A percentile compares a stretch with the other conserved stretches of the same genome.
Conservation (phyloP, 345 rosid genomes). For the Eucalyptus fibrosa region DNA sequence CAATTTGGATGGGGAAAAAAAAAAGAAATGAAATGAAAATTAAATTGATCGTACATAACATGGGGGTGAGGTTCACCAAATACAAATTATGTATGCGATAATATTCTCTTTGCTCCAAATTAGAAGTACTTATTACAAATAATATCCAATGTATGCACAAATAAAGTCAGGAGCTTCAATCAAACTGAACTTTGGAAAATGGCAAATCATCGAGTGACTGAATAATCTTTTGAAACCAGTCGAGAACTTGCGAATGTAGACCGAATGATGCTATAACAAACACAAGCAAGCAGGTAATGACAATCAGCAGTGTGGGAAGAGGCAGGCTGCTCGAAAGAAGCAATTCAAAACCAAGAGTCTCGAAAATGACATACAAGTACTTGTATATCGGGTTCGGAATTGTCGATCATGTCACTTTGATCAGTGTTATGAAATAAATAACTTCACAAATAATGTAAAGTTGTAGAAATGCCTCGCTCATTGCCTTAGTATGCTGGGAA, state of each 20-base stretch:
- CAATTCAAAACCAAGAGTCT: not conserved
- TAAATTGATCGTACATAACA: too few relatives aligned
- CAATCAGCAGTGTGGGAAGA: rapidly evolving
- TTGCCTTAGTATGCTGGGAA: not conserved
- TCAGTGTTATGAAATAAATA: too few relatives aligned
- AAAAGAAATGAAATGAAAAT: too few relatives aligned
- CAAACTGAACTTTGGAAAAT: not conserved
- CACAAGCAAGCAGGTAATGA: not conserved
- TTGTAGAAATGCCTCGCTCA: rapidly evolving
- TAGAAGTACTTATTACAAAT: not conserved
- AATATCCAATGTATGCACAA: not conserved
- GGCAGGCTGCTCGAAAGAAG: rapidly evolving
- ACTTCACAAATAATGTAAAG: not conserved
- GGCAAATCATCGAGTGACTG: rapidly evolving
- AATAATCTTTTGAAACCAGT: not conserved
- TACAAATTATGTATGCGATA: too few relatives aligned
- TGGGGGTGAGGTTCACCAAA: too few relatives aligned
- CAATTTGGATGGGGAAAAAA: too few relatives aligned
- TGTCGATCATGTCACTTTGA: too few relatives aligned
- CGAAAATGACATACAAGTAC: too few relatives aligned
- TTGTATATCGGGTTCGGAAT: rapidly evolving
- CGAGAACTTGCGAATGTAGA: rapidly evolving
- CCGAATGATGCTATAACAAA: too few relatives aligned
- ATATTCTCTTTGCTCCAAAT: too few relatives aligned
- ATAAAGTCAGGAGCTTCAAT: not conserved